Percentiles rank a stretch among this genome's conserved stretches.
Conservation (phyloP, 2,329 filamentous ascomycete genomes). For the Fusarium xyrophilum region DNA sequence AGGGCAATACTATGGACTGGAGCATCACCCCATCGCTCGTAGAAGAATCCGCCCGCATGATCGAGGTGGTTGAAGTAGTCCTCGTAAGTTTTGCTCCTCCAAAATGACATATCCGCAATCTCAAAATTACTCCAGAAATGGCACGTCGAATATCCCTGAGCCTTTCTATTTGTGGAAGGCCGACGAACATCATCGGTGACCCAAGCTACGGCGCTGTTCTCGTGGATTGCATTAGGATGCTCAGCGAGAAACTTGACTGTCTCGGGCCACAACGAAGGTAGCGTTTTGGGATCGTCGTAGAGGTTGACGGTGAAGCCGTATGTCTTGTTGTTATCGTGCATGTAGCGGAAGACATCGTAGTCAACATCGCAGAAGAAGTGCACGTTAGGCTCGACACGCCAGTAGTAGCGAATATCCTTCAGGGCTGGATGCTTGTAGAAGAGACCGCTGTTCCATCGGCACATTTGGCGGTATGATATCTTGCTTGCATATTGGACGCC, state of each 20-base stretch:
- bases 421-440: slow-evolving; percentile 97
- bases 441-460: slow-evolving; percentile 96
- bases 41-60: slow-evolving; percentile 97
- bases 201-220: slow-evolving; percentile 89
- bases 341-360: slow-evolving; percentile 97
- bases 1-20: slow-evolving; percentile 95
- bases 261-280: slow-evolving; percentile 93
- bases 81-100: slow-evolving; percentile 87
- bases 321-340: slow-evolving; percentile 98
- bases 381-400: slow-evolving; percentile 97
- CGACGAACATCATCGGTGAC: slow-evolving; percentile 78
- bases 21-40: slow-evolving; percentile 97
- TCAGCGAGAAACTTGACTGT: slow-evolving; percentile 88
- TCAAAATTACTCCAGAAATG: slow-evolving; percentile 99
- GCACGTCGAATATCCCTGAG: slow-evolving; percentile 95
- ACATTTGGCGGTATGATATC: slow-evolving; percentile 98
- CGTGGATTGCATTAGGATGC: slow-evolving; percentile 79
- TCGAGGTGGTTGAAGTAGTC: slow-evolving; percentile 97
- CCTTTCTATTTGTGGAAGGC: slow-evolving; percentile 79
- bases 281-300: slow-evolving; percentile 87
- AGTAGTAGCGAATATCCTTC: slow-evolving; percentile 86
- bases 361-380: slow-evolving; percentile 99
- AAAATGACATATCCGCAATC: slow-evolving; percentile 91
- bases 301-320: slow-evolving; percentile 99
- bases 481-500: slow-evolving; percentile 89